Base-by-base conservation (phyloP, 148 eudicot species). In the Camellia japonica region DNA sequence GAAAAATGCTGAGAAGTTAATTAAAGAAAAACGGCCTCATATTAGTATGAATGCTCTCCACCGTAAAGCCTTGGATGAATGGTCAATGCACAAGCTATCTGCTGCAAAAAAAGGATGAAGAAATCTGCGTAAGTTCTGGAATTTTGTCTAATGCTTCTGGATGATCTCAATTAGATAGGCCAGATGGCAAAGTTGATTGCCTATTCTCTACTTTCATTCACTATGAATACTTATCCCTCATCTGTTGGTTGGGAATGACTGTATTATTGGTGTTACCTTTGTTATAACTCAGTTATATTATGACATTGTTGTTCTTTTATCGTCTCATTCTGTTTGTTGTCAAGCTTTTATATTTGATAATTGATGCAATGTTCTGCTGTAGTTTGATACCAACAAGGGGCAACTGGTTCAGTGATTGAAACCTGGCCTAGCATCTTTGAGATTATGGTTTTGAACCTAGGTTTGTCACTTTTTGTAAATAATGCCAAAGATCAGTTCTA, bases 1-100 rank as follows among this genome's bases (percentile, higher is more conserved):
- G 98, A 95, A 93, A 85, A 84, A 83, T 80, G 98, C 97, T 12
- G 98, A 93, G 86, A 93, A 91, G 82, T 79, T 95, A 63, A 88
- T 93, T 11, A 71, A 80, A 80, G 82, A 86, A 80, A 88, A 67
- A 58, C 86, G 98, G 43, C 97, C 97, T 42, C 88, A 80, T 80
- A 95, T 95, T 71, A 83, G 88, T 6, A 91, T 95, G 93, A 93
- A 95, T 75, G 78, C 89, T 69, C 96, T 95, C 18, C 98, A 95
- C 55, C 90, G 91, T 7, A 80, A 85, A 71, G 95, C 96, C 74
- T 85, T 95, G 86, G 94, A 93, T 38, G 97, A 95, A 85, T 95
- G 98, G 98, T 88, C 94, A 23, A 89, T 90, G 84, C 80, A 93
- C 80, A 87, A 90, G 20, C 77, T 95, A 78, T 91, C 98, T 82